These are phyloP conservation scores for Diophrys sp. DNA, from an alignment of 73 alveolate genomes.

Conservation along the genomic window DNA sequence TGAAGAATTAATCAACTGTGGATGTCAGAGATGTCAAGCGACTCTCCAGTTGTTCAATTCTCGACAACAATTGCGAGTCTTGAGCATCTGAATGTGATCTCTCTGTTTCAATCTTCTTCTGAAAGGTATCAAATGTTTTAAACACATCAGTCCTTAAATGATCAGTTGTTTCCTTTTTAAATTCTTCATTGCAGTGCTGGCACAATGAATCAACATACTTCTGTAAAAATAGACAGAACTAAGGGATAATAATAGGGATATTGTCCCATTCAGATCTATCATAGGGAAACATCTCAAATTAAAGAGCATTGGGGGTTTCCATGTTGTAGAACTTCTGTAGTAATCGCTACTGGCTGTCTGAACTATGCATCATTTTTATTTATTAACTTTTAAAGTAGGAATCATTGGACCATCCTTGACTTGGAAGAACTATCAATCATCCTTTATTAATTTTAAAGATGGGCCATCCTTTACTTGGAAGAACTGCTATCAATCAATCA, in stretches of 20 bases:
- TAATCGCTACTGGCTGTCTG: not conserved
- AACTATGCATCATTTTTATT: not conserved
- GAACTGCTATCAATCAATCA: too few species aligned
- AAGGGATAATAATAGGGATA: slow-evolving; percentile 50
- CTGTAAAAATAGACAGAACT: slow-evolving; percentile 20
- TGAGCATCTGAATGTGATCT: not conserved
- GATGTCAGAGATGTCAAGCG: too few species aligned
- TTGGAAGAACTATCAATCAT: too few species aligned
- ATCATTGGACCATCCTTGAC: too few species aligned
- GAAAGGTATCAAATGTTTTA: not conserved
- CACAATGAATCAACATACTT: slow-evolving; percentile 17
- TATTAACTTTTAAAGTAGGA: too few species aligned
- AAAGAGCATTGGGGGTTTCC: slow-evolving; percentile 19
- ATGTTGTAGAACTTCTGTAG: not conserved
- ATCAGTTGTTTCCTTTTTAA: slow-evolving; percentile 25
- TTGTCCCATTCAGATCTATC: slow-evolving; percentile 56
- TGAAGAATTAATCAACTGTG: not conserved
- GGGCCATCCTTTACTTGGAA: too few species aligned
- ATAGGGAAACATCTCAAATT: slow-evolving; percentile 18
- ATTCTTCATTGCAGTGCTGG: slow-evolving; percentile 2
- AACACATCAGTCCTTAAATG: slow-evolving; percentile 14
- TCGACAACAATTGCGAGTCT: not conserved
- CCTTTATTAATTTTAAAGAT: too few species aligned
- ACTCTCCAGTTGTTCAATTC: not conserved
- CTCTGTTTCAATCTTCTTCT: not conserved